Conservation (phyloP, 441 rosid species). For the Pelargonium myrrhifolium region DNA sequence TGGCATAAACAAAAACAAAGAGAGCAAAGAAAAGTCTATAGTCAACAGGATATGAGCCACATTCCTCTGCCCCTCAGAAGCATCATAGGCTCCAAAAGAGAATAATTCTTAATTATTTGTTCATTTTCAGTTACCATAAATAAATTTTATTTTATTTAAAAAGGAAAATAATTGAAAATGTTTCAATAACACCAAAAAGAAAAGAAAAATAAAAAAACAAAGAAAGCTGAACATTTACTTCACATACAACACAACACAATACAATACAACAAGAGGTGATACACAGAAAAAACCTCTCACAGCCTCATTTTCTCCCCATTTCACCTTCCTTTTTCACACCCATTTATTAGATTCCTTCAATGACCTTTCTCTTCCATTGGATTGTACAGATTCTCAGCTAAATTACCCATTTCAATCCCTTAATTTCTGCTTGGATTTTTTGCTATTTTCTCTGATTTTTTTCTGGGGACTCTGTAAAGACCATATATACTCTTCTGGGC, state of each 20-base stretch:
- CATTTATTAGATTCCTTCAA: slow-evolving; percentile 65
- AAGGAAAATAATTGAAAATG: slow-evolving; percentile 9
- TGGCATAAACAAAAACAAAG: slow-evolving; percentile 15
- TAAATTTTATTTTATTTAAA: background rate
- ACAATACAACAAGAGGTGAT: too few relatives aligned
- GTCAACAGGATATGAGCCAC: slow-evolving; percentile 28
- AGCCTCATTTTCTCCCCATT: slow-evolving; percentile 36
- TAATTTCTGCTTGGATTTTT: slow-evolving; percentile 28
- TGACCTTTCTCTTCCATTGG: slow-evolving; percentile 47
- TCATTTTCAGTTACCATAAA: background rate
- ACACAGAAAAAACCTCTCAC: slow-evolving; percentile 27
- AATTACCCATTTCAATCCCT: slow-evolving; percentile 34
- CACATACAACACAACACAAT: slow-evolving; percentile 19
- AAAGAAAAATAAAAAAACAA: slow-evolving; percentile 16
- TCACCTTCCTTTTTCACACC: slow-evolving; percentile 38
- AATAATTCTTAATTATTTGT: background rate
- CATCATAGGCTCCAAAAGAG: background rate
- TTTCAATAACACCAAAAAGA: slow-evolving; percentile 23
- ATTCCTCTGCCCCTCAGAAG: slow-evolving; percentile 18
- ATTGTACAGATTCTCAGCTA: slow-evolving; percentile 56
- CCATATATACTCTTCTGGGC: slow-evolving; percentile 30
- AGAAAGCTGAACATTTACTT: slow-evolving; percentile 52
- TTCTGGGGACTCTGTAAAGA: slow-evolving; percentile 15
- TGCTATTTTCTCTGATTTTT: slow-evolving; percentile 14
- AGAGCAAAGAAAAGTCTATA: slow-evolving; percentile 39